These are phyloP conservation scores for Ailanthus altissimus DNA, from an alignment of 345 rosid species.

Conservation along the genomic window DNA sequence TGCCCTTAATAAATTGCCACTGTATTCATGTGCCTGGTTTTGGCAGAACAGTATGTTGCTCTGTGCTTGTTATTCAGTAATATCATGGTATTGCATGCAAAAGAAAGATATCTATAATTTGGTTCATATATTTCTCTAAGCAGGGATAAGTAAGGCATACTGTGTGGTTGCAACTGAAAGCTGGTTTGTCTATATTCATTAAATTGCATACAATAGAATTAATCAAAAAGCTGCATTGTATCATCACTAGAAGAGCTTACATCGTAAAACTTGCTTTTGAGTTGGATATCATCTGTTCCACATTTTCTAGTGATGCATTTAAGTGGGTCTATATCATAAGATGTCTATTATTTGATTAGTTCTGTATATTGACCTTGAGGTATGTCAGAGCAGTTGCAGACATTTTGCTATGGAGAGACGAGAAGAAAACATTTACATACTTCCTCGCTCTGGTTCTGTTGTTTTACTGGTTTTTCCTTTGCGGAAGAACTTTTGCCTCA, in stretches of 20 bases:
- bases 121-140: neutral
- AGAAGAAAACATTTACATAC: conserved; percentile 71
- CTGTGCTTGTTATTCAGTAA: neutral
- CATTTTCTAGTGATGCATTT: neutral
- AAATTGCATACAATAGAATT: conserved; percentile 4
- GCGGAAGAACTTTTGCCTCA: conserved; percentile 71
- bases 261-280: neutral
- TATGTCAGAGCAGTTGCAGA: conserved; percentile 69
- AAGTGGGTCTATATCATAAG: neutral
- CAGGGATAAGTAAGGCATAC: neutral
- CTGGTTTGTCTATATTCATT: neutral
- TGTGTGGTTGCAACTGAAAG: neutral
- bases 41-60: neutral
- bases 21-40: neutral
- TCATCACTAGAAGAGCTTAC: conserved; percentile 6
- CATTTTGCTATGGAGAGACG: conserved; percentile 90
- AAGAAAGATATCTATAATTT: neutral
- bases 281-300: neutral
- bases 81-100: neutral
- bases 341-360: conserved; percentile 2
- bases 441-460: conserved; percentile 51
- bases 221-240: conserved; percentile 1
- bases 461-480: conserved; percentile 78
- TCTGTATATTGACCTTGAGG: conserved; percentile 17
- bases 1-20: neutral